Percentiles rank a stretch among this genome's conserved stretches.
These are phyloP conservation scores for Luvunga scandens DNA, from an alignment of 345 rosid genomes.

Conservation along the genomic window DNA sequence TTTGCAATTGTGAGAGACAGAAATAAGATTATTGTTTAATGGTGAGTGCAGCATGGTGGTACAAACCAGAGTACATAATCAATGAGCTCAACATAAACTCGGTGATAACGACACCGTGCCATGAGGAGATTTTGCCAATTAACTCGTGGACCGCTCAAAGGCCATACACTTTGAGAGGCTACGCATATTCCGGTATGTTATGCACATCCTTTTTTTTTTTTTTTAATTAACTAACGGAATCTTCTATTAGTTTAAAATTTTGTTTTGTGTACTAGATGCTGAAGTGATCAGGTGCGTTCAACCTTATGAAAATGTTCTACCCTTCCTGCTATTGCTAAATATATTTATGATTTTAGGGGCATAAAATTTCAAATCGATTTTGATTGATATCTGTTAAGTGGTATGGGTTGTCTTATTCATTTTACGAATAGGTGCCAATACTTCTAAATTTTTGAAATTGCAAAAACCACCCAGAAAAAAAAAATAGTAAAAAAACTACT, in stretches of 20 bases:
- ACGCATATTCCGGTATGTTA: conserved; percentile 78
- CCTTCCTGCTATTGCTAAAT: too few relatives aligned
- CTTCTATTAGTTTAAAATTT: neutral
- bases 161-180: conserved; percentile 75
- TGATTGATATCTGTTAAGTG: neutral
- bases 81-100: conserved; percentile 91
- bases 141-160: conserved; percentile 81
- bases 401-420: neutral
- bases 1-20: neutral
- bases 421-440: neutral
- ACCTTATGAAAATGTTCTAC: too few relatives aligned
- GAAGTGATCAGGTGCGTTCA: too few relatives aligned
- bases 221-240: neutral
- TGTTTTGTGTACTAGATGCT: too few relatives aligned
- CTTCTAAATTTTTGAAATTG: neutral
- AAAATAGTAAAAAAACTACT: neutral
- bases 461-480: neutral
- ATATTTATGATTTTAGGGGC: too few relatives aligned
- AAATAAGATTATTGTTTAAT: neutral
- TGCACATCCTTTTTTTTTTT: neutral
- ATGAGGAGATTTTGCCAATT: conserved; percentile 76
- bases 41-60: conserved; percentile 79
- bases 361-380: neutral
- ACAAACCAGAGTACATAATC: conserved; percentile 75
- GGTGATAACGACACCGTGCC: conserved; percentile 82